Base-by-base conservation (phyloP, 306 rosid species). In the Pyrus bretschneideri region DNA sequence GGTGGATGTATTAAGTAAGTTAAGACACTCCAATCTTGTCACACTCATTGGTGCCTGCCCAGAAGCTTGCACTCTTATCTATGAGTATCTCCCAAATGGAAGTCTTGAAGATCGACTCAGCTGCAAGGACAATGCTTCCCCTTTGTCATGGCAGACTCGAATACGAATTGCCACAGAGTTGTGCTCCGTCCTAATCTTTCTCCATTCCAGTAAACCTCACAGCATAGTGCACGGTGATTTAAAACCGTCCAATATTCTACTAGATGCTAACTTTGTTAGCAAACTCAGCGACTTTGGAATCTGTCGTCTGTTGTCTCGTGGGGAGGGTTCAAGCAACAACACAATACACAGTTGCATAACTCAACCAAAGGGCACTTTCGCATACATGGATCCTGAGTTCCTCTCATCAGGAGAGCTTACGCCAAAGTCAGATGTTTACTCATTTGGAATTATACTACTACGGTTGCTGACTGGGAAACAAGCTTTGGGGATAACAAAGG, bases 281-380 rank as follows among this genome's bases (percentile, higher is more conserved):
- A 95, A 95, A 82, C 99, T 95, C 12, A 87, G 93, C 1, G 97
- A 92, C 84, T 92, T 92, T 10, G 97, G 99, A 67, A 95, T 88
- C 78, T 79, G 86, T 22, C 89, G 91, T 7, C 33, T 83, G 15
- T 67, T 87, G 78, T 78, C 91, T 15, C 54, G 31, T 57, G 80
- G 62, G 17, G 89, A 83, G 70, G 76, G 79, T 75, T 69, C 88
- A 45, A 82, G 78, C 77, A 69, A 83, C 73, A 71, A 69, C 33
- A 76, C 69, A 40, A 83, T 93, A 44, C 42, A 68, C 33, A 75
- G 75, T 67, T 88, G 93, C 87, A 82, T 72, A 70, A 92, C 97
- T 68, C 80, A 61, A 38, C 93, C 92, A 1, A 89, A 87, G 76
- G 98, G 93, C 45, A 89, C 96, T 72, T 76, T 83, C 69, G 76